phyloP scores from a whole-genome alignment of 2,329 filamentous ascomycete genomes.

The Aspergillus persii region DNA sequence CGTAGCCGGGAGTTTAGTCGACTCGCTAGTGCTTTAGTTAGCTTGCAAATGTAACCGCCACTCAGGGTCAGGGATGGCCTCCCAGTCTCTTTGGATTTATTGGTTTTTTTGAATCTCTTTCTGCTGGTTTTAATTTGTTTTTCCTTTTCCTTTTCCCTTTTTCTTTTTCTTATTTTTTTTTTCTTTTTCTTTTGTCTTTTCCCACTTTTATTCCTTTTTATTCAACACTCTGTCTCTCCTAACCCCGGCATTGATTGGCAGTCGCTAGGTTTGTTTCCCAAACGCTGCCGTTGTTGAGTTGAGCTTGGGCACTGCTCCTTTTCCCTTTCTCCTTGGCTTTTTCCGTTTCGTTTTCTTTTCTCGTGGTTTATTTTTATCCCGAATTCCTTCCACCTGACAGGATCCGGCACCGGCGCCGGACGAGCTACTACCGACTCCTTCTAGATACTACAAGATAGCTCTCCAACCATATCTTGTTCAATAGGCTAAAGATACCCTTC shows the following conservation, averaged over 20 bases:
- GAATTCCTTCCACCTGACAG: background rate
- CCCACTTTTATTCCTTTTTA: background rate
- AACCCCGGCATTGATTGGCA: background rate
- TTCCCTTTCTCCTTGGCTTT: background rate
- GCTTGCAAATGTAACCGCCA: conserved; percentile 13
- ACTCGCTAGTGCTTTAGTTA: conserved; percentile 10
- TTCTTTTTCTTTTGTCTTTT: background rate
- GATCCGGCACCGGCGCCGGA: background rate
- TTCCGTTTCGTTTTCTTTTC: background rate
- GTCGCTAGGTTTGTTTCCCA: background rate
- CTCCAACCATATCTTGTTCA: background rate
- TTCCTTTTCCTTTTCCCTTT: background rate
- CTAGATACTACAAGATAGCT: background rate
- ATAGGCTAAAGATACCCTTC: background rate
- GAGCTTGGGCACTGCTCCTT: background rate
- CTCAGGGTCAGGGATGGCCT: conserved; percentile 7
- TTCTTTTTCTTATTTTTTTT: background rate
- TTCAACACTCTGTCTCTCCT: background rate
- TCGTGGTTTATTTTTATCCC: background rate
- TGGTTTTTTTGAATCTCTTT: background rate
- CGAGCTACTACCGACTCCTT: background rate
- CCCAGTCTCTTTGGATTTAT: background rate
- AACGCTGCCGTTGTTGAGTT: background rate
- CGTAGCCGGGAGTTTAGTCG: conserved; percentile 2
- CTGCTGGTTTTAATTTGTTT: background rate